Percentiles rank a stretch among this genome's conserved stretches.
Conservation (phyloP, 441 rosid genomes). For the Hura crepitans region DNA sequence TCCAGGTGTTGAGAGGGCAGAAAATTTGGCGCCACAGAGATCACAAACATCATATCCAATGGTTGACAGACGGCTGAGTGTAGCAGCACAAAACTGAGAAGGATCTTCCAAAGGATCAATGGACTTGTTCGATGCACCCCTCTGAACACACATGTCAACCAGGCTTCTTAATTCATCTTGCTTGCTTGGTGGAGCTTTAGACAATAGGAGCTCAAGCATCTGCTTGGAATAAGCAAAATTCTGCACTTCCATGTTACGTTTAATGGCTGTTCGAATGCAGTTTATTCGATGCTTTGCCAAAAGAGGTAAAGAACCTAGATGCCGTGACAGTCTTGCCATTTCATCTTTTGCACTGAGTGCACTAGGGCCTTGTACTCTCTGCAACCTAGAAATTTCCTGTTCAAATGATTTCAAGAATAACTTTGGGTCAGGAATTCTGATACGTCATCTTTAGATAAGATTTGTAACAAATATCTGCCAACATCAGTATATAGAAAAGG, state of each 20-base stretch:
- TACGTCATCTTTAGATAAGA: neutral
- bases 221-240: slow-evolving; percentile 87
- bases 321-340: slow-evolving; percentile 95
- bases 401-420: neutral
- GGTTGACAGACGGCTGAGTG: slow-evolving; percentile 91
- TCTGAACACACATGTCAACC: slow-evolving; percentile 80
- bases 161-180: slow-evolving; percentile 89
- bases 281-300: slow-evolving; percentile 93
- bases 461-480: neutral
- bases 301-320: slow-evolving; percentile 84
- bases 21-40: slow-evolving; percentile 93
- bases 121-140: slow-evolving; percentile 87
- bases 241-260: slow-evolving; percentile 97
- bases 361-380: slow-evolving; percentile 83
- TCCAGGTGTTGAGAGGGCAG: slow-evolving; percentile 84
- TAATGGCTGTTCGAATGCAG: slow-evolving; percentile 92
- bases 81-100: slow-evolving; percentile 93
- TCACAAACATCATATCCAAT: slow-evolving; percentile 95
- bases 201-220: slow-evolving; percentile 93
- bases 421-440: neutral
- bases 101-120: slow-evolving; percentile 94
- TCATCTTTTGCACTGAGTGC: slow-evolving; percentile 96
- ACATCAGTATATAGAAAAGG: neutral
- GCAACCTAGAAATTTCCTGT: slow-evolving; percentile 92
- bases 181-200: slow-evolving; percentile 87